phyloP scores from a whole-genome alignment of 169 alveolate genomes.

The Besnoitia besnoiti region DNA sequence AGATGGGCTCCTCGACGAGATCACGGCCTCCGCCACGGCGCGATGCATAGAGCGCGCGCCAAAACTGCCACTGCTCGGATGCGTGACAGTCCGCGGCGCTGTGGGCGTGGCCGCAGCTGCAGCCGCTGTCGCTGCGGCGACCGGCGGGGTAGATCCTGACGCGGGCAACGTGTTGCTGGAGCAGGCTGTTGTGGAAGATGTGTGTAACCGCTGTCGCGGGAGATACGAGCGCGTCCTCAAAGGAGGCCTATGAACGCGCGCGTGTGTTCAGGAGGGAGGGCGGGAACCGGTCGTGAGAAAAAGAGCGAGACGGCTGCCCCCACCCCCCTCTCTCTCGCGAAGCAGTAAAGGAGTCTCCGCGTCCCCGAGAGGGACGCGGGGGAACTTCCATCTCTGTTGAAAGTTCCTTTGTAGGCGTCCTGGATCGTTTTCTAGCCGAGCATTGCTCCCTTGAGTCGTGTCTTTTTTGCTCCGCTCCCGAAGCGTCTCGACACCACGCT shows the following conservation, averaged over 20 bases:
- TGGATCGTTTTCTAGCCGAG: no score
- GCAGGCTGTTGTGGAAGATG: neutral
- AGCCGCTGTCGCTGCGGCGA: constrained; percentile 5
- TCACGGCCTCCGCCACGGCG: constrained; percentile 50
- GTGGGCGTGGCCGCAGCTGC: neutral
- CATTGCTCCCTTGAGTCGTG: no score
- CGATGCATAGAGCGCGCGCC: neutral
- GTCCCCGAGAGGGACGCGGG: no score
- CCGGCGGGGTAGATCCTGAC: neutral
- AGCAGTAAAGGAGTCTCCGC: no score
- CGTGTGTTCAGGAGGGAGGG: neutral
- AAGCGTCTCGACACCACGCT: no score
- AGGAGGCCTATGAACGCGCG: neutral
- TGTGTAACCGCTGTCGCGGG: constrained; percentile 10
- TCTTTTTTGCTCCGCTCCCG: no score
- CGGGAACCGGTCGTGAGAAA: neutral
- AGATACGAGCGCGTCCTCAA: neutral
- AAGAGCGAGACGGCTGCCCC: neutral
- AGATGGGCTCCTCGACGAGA: constrained; percentile 71
- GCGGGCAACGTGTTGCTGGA: neutral
- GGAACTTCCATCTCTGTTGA: no score
- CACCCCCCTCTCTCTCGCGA: no score
- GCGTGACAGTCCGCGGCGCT: neutral
- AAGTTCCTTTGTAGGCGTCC: no score
- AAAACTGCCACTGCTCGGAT: neutral